Evolutionary conservation across 768 basidiomycete genomes (phyloP).

Genomic region (Russula vinacea): DNA sequence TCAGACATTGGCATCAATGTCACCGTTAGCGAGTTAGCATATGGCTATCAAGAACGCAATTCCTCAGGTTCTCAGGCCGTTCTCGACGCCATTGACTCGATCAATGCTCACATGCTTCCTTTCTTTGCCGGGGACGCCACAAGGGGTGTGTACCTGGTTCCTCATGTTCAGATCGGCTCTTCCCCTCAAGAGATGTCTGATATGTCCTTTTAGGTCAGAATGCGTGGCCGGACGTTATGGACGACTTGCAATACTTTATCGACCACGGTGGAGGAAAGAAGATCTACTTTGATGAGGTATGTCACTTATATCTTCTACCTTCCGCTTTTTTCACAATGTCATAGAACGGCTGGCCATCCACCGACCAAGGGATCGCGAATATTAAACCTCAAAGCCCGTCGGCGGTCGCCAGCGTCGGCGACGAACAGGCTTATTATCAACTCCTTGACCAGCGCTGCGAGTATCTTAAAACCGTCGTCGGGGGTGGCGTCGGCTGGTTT

Average conservation of each 20-base stretch:
- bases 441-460: conserved; percentile 63
- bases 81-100: conserved; percentile 55
- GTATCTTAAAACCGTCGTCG: conserved; percentile 54
- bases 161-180: not conserved
- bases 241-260: conserved; percentile 64
- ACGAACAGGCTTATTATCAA: conserved; percentile 53
- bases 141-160: conserved; percentile 41
- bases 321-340: not conserved
- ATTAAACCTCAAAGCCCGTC: conserved; percentile 61
- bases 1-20: conserved; percentile 54
- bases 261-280: conserved; percentile 62
- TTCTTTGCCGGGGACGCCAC: conserved; percentile 60
- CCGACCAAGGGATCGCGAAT: conserved; percentile 44
- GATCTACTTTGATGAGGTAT: conserved; percentile 67
- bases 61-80: conserved; percentile 47
- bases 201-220: conserved; percentile 42
- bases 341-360: conserved; percentile 75
- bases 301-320: conserved; percentile 13
- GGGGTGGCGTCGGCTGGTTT: conserved; percentile 77
- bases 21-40: conserved; percentile 47
- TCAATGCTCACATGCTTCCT: conserved; percentile 67
- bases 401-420: conserved; percentile 49
- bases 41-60: conserved; percentile 46
- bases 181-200: not conserved
- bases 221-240: conserved; percentile 59